These are phyloP conservation scores for Phytomonas sp. DNA, from an alignment of 208 protist genomes.

Conservation along the genomic window DNA sequence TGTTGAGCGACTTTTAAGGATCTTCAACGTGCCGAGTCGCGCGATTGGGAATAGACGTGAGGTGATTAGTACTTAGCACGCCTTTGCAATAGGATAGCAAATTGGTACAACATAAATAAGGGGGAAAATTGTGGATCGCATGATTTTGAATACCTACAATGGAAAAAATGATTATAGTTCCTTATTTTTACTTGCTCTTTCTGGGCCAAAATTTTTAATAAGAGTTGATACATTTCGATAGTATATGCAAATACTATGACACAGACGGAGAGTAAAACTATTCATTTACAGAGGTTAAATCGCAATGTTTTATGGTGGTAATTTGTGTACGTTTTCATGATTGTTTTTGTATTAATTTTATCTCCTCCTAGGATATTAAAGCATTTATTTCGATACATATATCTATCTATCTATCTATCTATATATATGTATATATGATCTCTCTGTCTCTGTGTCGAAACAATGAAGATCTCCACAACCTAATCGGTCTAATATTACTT, in stretches of 20 bases:
- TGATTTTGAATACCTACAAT: too few relatives aligned
- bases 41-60: background rate
- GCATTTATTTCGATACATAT: background rate
- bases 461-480: background rate
- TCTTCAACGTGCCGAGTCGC: slow-evolving; percentile 35
- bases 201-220: background rate
- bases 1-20: slow-evolving; percentile 41
- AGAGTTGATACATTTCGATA: background rate
- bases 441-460: too few relatives aligned
- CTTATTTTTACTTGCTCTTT: too few relatives aligned
- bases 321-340: background rate
- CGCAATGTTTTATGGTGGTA: background rate
- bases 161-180: too few relatives aligned
- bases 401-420: background rate
- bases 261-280: background rate
- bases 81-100: background rate
- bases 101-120: slow-evolving; percentile 1
- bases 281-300: background rate
- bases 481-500: background rate
- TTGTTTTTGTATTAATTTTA: background rate
- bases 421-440: background rate
- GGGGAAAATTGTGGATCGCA: too few relatives aligned
- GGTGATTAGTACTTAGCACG: background rate
- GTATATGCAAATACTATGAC: background rate
- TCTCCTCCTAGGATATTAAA: background rate